Evolutionary conservation across 2,329 filamentous ascomycete genomes (phyloP), one percentile per base, ranked within the genome.

Genomic region (Metarhizium anisopliae): DNA sequence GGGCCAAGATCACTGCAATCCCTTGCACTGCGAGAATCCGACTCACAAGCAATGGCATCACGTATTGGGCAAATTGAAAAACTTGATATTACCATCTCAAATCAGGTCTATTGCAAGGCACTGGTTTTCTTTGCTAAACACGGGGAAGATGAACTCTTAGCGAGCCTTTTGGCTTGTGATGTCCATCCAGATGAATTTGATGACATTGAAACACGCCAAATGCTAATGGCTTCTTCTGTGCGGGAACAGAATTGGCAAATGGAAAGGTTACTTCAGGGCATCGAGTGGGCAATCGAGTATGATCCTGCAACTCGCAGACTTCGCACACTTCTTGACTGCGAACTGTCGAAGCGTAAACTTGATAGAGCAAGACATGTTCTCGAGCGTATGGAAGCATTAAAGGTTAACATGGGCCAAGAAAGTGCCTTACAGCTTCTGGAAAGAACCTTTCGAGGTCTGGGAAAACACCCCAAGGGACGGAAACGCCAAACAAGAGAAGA

Each of bases 1-100:
- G 91, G 91, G 0, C 86, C 90, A 0, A 73, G 87, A 18, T 87
- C 90, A 4, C 68, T 96, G 20, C 87, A 91, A 60, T 86, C 92
- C 50, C 83, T 96, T 68, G 89, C 85, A 3, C 69, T 87, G 11
- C 80, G 89, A 63, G 82, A 87, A 53, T 68, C 74, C 2, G 78
- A 78, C 10, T 68, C 82, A 0, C 71, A 77, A 36, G 79, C 77
- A 6, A 73, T 94, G n/a, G 64, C 76, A 29, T 67, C 73, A 1
- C 81, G 83, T 36, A 77, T 95, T 30, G 67, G 76, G 30, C 77
- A 83, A 54, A 74, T 96, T 3, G 74, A 80, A 58, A 72, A 77
- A 53, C 73, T 82, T 6, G 83, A 82, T 0, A 87, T 96, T 35
- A 74, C 76, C 0, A 74, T 90, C 32, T 77, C 81, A 4, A 70